Evolutionary conservation across 306 rosid species (phyloP), one percentile per base, ranked within the genome.

Genomic region (Trifolium fragiferum): DNA sequence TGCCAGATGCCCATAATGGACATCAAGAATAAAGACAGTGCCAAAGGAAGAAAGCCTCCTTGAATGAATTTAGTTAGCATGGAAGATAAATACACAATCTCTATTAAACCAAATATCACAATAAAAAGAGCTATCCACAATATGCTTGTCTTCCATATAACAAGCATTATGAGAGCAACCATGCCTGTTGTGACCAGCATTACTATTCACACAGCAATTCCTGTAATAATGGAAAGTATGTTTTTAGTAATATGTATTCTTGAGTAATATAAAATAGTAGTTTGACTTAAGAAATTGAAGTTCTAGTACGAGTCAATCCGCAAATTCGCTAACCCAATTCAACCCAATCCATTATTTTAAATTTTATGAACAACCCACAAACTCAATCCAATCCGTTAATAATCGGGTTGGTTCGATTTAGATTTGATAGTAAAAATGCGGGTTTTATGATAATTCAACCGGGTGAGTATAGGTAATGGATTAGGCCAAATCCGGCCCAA

Each of bases 111-210:
- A 10, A 84, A 86, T 18, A 82, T 80, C 10, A 77, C 18, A 15
- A 82, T 32, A 77, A 87, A 87, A 15, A 84, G 76, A 59, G 68
- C 79, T 14, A 86, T 84, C 77, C 54, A 73, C 80, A 81, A 80
- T 33, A 88, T 74, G 81, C 66, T 84, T 10, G 89, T 88, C 76
- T 88, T 86, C 92, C 90, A 88, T 66, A 88, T 84, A 2, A 86
- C 79, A 8, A 82, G 47, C 89, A 88, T 90, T 50, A 88, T 90
- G 0, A 83, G 59, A 10, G 88, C 16, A 14, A 86, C 71, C 78
- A 88, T 20, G 59, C 70, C 20, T 4, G 92, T 84, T 8, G 92
- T 90, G 20, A 90, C 69, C 50, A 87, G 32, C 90, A 84, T 86
- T 11, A 84, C 92, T 3, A 74, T 19, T 3, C 85, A 82, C 72